Percentiles rank a stretch among this genome's conserved stretches.
These are phyloP conservation scores for Phaeosphaeriaceae sp. DNA, from an alignment of 2,329 filamentous ascomycete species.

Conservation along the genomic window DNA sequence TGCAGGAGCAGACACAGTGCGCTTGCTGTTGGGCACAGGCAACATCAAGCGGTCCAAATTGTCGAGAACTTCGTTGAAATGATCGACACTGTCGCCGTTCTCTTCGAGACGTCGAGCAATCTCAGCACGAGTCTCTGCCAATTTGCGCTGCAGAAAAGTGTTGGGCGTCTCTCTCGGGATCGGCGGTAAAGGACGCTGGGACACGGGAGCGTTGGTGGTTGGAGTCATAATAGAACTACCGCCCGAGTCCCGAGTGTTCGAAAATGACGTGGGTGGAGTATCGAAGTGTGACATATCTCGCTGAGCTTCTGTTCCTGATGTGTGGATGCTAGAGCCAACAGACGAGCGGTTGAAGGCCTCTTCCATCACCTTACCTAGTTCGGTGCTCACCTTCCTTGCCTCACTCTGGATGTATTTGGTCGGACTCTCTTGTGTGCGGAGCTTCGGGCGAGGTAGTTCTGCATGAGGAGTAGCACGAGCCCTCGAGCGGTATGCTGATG, in stretches of 20 bases:
- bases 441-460: constrained; percentile 32
- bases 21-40: constrained; percentile 48
- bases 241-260: constrained; percentile 46
- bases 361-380: constrained; percentile 88
- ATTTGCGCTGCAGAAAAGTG: constrained; percentile 60
- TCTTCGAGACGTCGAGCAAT: constrained; percentile 61
- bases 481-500: constrained; percentile 40
- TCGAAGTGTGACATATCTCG: constrained; percentile 50
- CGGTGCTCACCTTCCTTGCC: constrained; percentile 80
- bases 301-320: constrained; percentile 36
- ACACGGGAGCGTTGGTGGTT: constrained; percentile 36
- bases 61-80: constrained; percentile 66
- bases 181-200: constrained; percentile 54
- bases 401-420: constrained; percentile 73
- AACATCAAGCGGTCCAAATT: constrained; percentile 66
- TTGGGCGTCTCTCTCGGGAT: constrained; percentile 57
- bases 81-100: constrained; percentile 54
- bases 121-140: constrained; percentile 65
- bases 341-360: constrained; percentile 83
- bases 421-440: constrained; percentile 52
- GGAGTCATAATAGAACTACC: constrained; percentile 38
- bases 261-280: constrained; percentile 61
- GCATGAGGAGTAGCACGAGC: constrained; percentile 30
- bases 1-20: constrained; percentile 56
- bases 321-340: constrained; percentile 59